Evolutionary conservation across 495 filamentous ascomycete genomes (phyloP), one percentile per base, ranked within the genome.

Genomic region (Penicillium cinerascens): DNA sequence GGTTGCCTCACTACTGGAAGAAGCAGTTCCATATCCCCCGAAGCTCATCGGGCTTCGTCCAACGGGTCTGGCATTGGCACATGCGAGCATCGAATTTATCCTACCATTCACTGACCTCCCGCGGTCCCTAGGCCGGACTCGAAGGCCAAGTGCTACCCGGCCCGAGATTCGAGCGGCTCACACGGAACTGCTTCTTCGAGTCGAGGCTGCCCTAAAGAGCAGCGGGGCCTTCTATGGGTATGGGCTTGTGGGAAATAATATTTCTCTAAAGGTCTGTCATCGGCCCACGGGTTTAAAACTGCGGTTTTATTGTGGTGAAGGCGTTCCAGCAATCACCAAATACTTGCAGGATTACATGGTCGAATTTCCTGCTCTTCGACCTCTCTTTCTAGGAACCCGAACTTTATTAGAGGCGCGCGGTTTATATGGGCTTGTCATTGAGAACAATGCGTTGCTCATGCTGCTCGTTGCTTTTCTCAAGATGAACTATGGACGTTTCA

Each of bases 381-480:
- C 77, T 15, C 52, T 87, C 1, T 85, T 79, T 51, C 54, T 69
- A 26, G 44, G 74, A 17, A 52, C 76, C 10, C 78, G 81, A 37
- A 55, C 72, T 18, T 68, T 76, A 17, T 69, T 87, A 23, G 70
- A 79, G 43, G 61, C 75, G 4, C 72, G 73, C 26, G 63, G 66
- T 40, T 56, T 87, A 6, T 73, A 72, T 22, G 74, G 78, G 5
- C 69, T 73, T 15, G 77, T 78, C 5, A 52, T 85, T 9, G 71
- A 72, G 4, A 65, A 77, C 1, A 78, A 82, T 54, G 63, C 70
- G 5, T 62, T 86, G 13, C 63, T 82, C 47, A 75, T 83, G 61
- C 77, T 85, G 57, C 54, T 84, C n/a, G 77, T 80, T 13, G 79
- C 78, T 2, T 77, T 77, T 39, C 55, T 84, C 10, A 78, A 76